Evolutionary conservation across 495 filamentous ascomycete genomes (phyloP).

Genomic region (Astrothelium macrocarpum): DNA sequence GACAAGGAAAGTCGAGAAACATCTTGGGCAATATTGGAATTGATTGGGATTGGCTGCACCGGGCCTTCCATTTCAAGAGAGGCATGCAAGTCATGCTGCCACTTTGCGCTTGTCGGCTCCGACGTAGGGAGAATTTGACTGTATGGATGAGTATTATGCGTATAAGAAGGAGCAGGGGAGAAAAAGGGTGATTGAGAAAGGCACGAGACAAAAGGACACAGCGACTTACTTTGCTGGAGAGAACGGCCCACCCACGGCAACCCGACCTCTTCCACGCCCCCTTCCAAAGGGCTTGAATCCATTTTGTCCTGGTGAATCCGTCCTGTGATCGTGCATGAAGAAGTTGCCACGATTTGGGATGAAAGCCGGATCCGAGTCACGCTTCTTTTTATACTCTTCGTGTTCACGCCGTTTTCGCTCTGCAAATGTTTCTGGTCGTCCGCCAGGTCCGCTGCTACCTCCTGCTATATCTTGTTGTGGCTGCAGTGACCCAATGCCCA

Average conservation of each 20-base stretch:
- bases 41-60: not conserved
- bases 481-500: conserved; percentile 22
- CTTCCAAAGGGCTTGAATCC: conserved; percentile 63
- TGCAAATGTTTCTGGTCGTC: conserved; percentile 40
- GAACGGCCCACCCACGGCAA: conserved; percentile 44
- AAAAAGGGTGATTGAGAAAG: too few relatives aligned
- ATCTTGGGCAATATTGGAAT: not conserved
- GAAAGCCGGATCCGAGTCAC: conserved; percentile 84
- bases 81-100: conserved; percentile 95
- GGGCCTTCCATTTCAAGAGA: conserved; percentile 29
- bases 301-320: conserved; percentile 62
- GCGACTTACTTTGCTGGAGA: conserved; percentile 48
- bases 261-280: conserved; percentile 46
- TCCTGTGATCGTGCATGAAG: conserved; percentile 92
- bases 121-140: conserved; percentile 36
- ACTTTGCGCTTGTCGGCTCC: conserved; percentile 60
- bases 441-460: conserved; percentile 5
- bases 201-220: too few relatives aligned
- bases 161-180: conserved; percentile 24
- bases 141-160: not conserved
- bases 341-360: conserved; percentile 92
- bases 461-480: not conserved
- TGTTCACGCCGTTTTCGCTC: conserved; percentile 74
- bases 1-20: not conserved
- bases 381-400: conserved; percentile 78